Conservation (phyloP, 2,329 filamentous ascomycete species). For the Penicillium glabrum region DNA sequence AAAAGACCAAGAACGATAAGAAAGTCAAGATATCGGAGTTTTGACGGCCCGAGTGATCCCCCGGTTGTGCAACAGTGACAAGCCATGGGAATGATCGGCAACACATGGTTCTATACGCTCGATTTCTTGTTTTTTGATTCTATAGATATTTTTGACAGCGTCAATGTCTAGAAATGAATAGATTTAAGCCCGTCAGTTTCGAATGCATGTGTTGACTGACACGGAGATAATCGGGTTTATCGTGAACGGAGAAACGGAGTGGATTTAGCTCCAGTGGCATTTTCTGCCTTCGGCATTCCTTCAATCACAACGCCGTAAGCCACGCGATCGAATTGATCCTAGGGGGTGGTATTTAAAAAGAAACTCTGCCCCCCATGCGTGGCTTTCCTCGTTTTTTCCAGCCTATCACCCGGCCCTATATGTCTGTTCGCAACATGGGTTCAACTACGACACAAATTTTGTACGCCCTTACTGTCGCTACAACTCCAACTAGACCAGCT, state of each 20-base stretch:
- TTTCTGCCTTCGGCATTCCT: conserved; percentile 11
- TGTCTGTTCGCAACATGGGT: conserved; percentile 34
- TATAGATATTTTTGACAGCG: too few relatives aligned
- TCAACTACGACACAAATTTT: conserved; percentile 37
- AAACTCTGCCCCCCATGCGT: conserved; percentile 16
- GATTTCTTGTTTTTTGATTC: background rate
- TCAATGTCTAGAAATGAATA: background rate
- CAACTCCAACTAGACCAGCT: conserved; percentile 29
- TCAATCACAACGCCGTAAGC: conserved; percentile 5
- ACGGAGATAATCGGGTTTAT: conserved; percentile 25
- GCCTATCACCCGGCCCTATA: conserved; percentile 10
- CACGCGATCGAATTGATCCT: conserved; percentile 1
- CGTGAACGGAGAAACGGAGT: background rate
- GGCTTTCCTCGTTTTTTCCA: conserved; percentile 23
- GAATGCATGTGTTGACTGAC: conserved; percentile 7
- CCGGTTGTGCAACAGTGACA: conserved; percentile 1
- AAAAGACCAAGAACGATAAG: conserved; percentile 15
- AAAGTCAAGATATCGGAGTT: conserved; percentile 28
- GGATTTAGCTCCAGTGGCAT: background rate
- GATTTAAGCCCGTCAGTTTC: background rate
- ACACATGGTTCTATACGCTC: background rate
- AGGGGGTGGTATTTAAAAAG: background rate
- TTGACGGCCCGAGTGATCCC: conserved; percentile 28
- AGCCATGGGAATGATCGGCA: conserved; percentile 1
- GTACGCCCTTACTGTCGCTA: conserved; percentile 44